A percentile compares a stretch with the other conserved stretches of the same genome.
Evolutionary conservation across 768 basidiomycete species (phyloP).

Genomic region (Tubosaeta sp.): DNA sequence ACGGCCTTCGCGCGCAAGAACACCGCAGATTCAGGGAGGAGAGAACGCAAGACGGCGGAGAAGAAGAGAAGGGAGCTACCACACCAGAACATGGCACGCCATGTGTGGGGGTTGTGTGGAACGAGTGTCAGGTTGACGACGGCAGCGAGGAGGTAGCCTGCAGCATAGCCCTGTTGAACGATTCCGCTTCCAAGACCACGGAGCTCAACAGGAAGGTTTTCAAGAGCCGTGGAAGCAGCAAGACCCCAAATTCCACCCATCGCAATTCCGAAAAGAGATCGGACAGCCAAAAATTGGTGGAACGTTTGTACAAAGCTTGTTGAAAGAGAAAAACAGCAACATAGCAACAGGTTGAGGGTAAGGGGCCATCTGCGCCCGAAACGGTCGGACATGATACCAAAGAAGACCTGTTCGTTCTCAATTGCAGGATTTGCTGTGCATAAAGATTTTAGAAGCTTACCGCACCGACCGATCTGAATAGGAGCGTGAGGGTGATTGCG

Average conservation of each 20-base stretch:
- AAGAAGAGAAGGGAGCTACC: conserved; percentile 66
- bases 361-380: conserved; percentile 94
- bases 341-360: conserved; percentile 67
- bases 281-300: conserved; percentile 70
- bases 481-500: conserved; percentile 86
- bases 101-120: conserved; percentile 35
- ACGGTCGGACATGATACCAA: conserved; percentile 81
- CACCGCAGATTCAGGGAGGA: conserved; percentile 74
- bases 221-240: conserved; percentile 77
- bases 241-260: conserved; percentile 94
- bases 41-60: conserved; percentile 60
- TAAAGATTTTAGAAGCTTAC: conserved; percentile 29
- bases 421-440: background rate
- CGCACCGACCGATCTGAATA: conserved; percentile 80
- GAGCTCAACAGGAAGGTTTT: conserved; percentile 86
- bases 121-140: conserved; percentile 72
- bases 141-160: conserved; percentile 83
- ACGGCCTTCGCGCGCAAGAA: conserved; percentile 64
- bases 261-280: conserved; percentile 79
- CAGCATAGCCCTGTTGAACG: conserved; percentile 89
- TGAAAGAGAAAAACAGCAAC: conserved; percentile 70
- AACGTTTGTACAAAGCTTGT: conserved; percentile 79
- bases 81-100: conserved; percentile 83
- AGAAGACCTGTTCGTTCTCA: conserved; percentile 44
- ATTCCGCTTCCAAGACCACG: conserved; percentile 86